phyloP scores from a whole-genome alignment of 2,329 filamentous ascomycete genomes.

The Clathrospora elynae region DNA sequence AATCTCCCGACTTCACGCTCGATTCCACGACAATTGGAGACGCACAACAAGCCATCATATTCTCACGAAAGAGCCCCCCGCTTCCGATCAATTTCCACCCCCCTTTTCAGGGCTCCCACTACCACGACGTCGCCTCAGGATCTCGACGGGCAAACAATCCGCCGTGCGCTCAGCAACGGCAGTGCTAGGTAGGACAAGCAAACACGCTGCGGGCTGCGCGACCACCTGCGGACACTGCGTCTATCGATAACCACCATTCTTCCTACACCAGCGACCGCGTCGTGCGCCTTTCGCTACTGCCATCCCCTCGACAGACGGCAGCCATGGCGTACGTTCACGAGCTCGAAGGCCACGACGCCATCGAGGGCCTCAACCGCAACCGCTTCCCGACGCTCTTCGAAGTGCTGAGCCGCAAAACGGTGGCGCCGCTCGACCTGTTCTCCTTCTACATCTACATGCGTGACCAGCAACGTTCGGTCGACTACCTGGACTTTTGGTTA shows the following conservation, averaged over 20 bases:
- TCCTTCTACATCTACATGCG: conserved; percentile 99
- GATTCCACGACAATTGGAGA: conserved; percentile 31
- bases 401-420: conserved; percentile 89
- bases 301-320: conserved; percentile 8
- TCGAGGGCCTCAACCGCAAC: conserved; percentile 62
- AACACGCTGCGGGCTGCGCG: conserved; percentile 28
- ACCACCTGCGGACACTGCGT: conserved; percentile 22
- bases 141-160: conserved; percentile 1
- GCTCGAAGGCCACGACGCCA: conserved; percentile 15
- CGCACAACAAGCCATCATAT: conserved; percentile 26
- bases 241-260: conserved; percentile 30
- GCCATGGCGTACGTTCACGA: conserved; percentile 32
- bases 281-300: conserved; percentile 24
- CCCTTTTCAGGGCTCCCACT: conserved; percentile 7
- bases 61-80: conserved; percentile 11
- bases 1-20: conserved; percentile 42
- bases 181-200: conserved; percentile 11
- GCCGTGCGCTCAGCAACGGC: conserved; percentile 25
- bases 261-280: conserved; percentile 20
- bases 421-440: conserved; percentile 93
- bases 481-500: conserved; percentile 98
- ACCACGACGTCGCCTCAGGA: neutral
- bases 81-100: conserved; percentile 6
- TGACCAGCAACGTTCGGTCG: conserved; percentile 95
- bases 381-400: conserved; percentile 93